Conservation (phyloP, 2,329 filamentous ascomycete genomes). For the Beauveria caledonica region DNA sequence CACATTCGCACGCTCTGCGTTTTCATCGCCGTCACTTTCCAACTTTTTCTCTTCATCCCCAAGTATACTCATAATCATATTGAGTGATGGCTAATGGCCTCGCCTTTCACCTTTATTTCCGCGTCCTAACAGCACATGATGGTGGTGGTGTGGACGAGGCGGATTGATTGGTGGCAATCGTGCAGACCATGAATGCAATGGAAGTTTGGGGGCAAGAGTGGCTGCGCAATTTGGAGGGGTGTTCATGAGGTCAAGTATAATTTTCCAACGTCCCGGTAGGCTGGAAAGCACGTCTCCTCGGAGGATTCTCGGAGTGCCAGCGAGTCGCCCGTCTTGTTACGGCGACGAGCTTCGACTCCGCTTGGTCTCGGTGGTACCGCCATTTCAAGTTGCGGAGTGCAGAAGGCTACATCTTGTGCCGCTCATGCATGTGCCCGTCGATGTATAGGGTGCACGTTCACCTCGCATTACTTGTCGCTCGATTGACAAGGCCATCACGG, state of each 20-base stretch:
- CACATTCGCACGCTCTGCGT: too few species aligned
- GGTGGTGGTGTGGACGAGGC: slow-evolving; percentile 7
- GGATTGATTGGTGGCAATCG: not conserved
- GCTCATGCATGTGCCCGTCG: not conserved
- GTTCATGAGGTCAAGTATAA: not conserved
- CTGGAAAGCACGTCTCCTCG: not conserved
- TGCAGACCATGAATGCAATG: not conserved
- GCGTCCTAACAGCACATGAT: not conserved
- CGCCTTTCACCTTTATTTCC: not conserved
- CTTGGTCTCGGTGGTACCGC: not conserved
- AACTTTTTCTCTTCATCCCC: too few species aligned
- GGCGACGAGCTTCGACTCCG: not conserved
- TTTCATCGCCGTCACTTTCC: too few species aligned
- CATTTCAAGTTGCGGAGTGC: not conserved
- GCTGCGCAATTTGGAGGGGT: not conserved
- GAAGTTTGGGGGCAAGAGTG: not conserved
- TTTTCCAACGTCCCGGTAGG: not conserved
- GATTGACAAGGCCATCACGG: not conserved
- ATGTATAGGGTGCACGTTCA: not conserved
- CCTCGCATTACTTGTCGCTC: slow-evolving; percentile 1
- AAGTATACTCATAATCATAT: not conserved
- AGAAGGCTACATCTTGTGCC: slow-evolving; percentile 5
- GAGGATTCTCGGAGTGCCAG: not conserved
- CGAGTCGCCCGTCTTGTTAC: not conserved
- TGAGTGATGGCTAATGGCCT: not conserved